Percentiles rank a stretch among this genome's conserved stretches.
Evolutionary conservation across 257 asterid genomes (phyloP).

Genomic region (Misopates orontium): DNA sequence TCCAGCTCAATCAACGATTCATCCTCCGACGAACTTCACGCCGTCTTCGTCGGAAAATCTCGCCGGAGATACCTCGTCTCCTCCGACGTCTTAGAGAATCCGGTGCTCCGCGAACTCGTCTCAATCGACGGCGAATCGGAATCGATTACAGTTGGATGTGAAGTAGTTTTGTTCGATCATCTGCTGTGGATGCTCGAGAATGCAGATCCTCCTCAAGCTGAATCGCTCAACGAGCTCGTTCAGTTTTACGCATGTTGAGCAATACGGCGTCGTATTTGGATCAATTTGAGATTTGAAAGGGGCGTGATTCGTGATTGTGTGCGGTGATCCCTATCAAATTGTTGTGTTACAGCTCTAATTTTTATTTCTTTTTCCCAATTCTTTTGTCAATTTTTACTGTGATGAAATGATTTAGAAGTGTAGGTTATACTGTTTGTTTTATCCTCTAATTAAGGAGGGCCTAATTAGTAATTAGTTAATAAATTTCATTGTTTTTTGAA

Average conservation of each 20-base stretch:
- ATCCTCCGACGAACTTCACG: constrained; percentile 51
- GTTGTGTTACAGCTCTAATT: too few relatives aligned
- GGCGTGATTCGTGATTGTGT: too few relatives aligned
- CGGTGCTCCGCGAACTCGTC: constrained; percentile 80
- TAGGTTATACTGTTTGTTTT: too few relatives aligned
- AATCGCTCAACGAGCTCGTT: constrained; percentile 72
- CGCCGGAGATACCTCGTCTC: constrained; percentile 76
- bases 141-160: constrained; percentile 64
- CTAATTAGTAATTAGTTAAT: too few relatives aligned
- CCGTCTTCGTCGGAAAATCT: constrained; percentile 91
- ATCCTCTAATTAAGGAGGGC: too few relatives aligned
- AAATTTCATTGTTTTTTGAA: too few relatives aligned
- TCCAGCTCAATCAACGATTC: constrained; percentile 34
- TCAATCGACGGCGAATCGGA: constrained; percentile 36
- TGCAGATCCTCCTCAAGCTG: constrained; percentile 92
- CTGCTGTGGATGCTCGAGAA: constrained; percentile 81
- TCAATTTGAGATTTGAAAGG: too few relatives aligned
- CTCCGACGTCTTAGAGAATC: constrained; percentile 77
- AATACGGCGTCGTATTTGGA: too few relatives aligned
- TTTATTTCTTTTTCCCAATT: too few relatives aligned
- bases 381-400: too few relatives aligned
- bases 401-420: too few relatives aligned
- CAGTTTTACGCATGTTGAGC: constrained; percentile 63
- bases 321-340: too few relatives aligned
- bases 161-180: constrained; percentile 91